These are phyloP conservation scores for Monilinia fructigena DNA, from an alignment of 2,329 filamentous ascomycete species.

Conservation along the genomic window DNA sequence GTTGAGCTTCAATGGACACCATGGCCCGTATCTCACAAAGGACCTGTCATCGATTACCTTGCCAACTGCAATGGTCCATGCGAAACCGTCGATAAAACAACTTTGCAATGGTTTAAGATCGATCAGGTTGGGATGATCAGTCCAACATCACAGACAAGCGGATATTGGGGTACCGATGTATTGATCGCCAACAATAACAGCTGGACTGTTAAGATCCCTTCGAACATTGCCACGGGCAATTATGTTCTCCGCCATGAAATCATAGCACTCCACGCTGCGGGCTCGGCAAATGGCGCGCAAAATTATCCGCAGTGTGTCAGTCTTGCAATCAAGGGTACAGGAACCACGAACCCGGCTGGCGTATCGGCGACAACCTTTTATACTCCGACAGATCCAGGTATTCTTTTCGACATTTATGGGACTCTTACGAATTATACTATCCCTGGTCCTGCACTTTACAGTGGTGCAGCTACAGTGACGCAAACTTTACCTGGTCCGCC, in stretches of 20 bases:
- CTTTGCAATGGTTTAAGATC: constrained; percentile 47
- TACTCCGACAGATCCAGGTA: constrained; percentile 44
- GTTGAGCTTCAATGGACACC: constrained; percentile 60
- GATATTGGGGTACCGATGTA: constrained; percentile 47
- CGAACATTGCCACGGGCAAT: constrained; percentile 46
- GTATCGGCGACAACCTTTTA: constrained; percentile 45
- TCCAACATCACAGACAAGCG: constrained; percentile 32
- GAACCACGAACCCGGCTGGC: constrained; percentile 43
- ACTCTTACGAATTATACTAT: constrained; percentile 39
- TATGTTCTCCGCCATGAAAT: constrained; percentile 53
- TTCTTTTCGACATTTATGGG: constrained; percentile 44
- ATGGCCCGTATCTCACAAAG: constrained; percentile 64
- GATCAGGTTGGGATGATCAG: constrained; percentile 42
- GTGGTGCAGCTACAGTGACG: constrained; percentile 26
- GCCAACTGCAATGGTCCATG: constrained; percentile 44
- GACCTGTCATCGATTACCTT: constrained; percentile 38
- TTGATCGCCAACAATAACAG: constrained; percentile 54
- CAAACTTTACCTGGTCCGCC: constrained; percentile 31
- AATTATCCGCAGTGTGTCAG: constrained; percentile 53
- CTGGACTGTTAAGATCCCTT: constrained; percentile 50
- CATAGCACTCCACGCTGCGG: constrained; percentile 36
- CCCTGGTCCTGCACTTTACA: constrained; percentile 41
- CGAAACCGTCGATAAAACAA: constrained; percentile 43
- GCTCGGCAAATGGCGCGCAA: constrained; percentile 47
- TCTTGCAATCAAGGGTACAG: constrained; percentile 47